phyloP scores from a whole-genome alignment of 2,329 filamentous ascomycete genomes.

The Ceratocystis albifundus region DNA sequence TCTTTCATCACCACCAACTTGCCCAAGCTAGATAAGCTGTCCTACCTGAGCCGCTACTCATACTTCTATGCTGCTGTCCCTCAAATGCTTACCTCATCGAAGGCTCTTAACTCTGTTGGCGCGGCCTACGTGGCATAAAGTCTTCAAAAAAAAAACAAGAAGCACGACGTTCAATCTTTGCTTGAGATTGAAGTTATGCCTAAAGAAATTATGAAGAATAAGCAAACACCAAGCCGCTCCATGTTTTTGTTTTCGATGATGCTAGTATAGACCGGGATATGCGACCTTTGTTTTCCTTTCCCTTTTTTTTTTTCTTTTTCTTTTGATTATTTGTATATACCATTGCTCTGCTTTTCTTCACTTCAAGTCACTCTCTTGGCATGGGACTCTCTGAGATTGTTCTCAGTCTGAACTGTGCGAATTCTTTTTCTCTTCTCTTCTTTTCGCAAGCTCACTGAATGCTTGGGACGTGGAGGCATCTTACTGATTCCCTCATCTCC shows the following conservation, averaged over 20 bases:
- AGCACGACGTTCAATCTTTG: background rate
- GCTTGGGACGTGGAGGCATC: background rate
- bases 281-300: conserved; percentile 15
- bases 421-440: conserved; percentile 9
- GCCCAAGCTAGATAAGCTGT: conserved; percentile 38
- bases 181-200: too few species aligned
- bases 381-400: background rate
- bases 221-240: background rate
- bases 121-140: conserved; percentile 35
- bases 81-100: conserved; percentile 34
- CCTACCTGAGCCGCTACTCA: conserved; percentile 44
- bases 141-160: background rate
- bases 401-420: background rate
- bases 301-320: conserved; percentile 13
- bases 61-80: conserved; percentile 41
- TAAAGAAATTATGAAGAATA: background rate
- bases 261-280: background rate
- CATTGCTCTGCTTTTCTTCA: conserved; percentile 15
- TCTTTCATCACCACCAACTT: conserved; percentile 42
- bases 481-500: background rate
- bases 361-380: conserved; percentile 22
- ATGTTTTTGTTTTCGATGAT: background rate
- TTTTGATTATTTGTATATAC: conserved; percentile 27
- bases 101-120: conserved; percentile 38
- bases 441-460: background rate